phyloP scores from a whole-genome alignment of 2,329 filamentous ascomycete genomes.

The Xylaria arbuscula region DNA sequence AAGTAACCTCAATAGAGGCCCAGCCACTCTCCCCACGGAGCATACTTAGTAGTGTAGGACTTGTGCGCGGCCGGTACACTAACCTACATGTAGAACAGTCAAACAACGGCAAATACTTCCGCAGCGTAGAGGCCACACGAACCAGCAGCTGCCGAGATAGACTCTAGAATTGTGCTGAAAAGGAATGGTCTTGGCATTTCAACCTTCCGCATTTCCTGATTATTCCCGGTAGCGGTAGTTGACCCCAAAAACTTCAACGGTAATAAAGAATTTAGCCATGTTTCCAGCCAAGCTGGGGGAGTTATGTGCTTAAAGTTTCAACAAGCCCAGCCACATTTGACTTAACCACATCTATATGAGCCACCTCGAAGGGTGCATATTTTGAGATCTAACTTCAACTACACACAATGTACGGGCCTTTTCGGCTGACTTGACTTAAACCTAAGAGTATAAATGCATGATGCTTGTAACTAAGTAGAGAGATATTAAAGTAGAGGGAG shows the following conservation, averaged over 20 bases:
- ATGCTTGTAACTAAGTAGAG: background rate
- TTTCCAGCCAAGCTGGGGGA: no score
- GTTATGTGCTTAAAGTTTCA: no score
- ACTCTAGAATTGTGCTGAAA: background rate
- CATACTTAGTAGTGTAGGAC: slow-evolving; percentile 1
- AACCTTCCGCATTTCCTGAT: background rate
- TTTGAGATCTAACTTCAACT: no score
- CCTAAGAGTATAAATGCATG: background rate
- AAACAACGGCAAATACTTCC: background rate
- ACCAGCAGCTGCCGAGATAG: slow-evolving; percentile 5
- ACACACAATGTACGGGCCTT: background rate
- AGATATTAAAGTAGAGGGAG: background rate
- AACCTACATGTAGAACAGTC: no score
- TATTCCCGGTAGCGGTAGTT: slow-evolving; percentile 5
- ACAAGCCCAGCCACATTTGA: no score
- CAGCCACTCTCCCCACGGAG: background rate
- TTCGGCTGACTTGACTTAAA: background rate
- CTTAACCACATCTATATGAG: background rate
- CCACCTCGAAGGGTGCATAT: background rate
- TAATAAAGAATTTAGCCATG: background rate
- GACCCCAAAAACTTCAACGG: background rate
- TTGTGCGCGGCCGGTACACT: background rate
- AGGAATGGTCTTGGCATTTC: slow-evolving; percentile 1
- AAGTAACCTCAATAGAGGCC: background rate
- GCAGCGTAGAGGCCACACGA: background rate